Base-by-base conservation (phyloP, 371 early-diverging fungal species). In the Actinomortierella wolfii region DNA sequence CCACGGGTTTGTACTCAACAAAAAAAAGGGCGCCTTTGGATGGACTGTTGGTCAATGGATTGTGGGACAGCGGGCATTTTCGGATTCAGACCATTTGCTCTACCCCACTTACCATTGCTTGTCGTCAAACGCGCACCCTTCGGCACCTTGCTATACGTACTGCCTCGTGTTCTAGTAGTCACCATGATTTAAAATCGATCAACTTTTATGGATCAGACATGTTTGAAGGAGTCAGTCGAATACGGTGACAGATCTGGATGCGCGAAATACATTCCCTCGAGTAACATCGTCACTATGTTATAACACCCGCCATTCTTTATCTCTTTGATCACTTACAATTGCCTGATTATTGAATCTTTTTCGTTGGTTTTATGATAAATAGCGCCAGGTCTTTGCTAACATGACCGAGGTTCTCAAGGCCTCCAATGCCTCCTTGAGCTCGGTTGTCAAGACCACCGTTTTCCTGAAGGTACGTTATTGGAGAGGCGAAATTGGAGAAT, bases 401-500 rank as follows among this genome's bases (percentile, higher is more conserved):
- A 76, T 97, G 57, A 69, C 80, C 56, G 89, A 88, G 15, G 91
- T 97, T 26, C 79, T 97, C 28, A 86, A 89, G 75, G 95, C 88
- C 8, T 81, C 94, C 49, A 88, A 89, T 51, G 88, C 94, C 53
- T 79, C 83, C 46, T 78, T 97, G 17, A 80, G 89, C 52, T 82
- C 89, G 57, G 92, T 96, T 17, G 87, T 94, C 79, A 97, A 97
- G 83, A 94, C 95, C 23, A 96, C 96, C 20, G 96, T 96, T 28
- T 97, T 95, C 76, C 75, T 97, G 49, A 91, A 92, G 79, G 88
- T 34, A 6, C 11, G 34, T 34, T 34, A 6, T 34, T 34, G n/a
- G n/a, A n/a, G n/a, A n/a, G n/a, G n/a, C n/a, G n/a, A n/a, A n/a
- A n/a, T n/a, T n/a, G n/a, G n/a, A n/a, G n/a, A n/a, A n/a, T n/a